Evolutionary conservation across 2,329 filamentous ascomycete genomes (phyloP), one percentile per base, ranked within the genome.

Genomic region (Zarea fungicola): DNA sequence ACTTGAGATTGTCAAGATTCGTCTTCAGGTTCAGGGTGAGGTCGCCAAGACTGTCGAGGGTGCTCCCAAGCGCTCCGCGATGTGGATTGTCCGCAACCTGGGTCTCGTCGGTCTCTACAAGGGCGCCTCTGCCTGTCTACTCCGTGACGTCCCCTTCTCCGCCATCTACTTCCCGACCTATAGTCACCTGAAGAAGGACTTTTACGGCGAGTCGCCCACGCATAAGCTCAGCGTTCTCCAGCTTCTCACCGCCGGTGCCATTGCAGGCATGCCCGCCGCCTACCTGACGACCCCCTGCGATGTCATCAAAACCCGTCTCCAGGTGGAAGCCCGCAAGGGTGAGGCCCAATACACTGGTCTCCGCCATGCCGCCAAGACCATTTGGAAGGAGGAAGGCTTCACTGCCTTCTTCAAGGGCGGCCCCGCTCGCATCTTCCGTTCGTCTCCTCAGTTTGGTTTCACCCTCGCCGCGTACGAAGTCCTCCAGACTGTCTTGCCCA

Each of bases 161-260:
- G 90, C 89, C 60, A 99, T 99, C 64, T 99, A 99, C 76, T 99
- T 99, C 82, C 92, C 93, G 2, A 86, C 90, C 19, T 99, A 99
- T 75, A 87, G 81, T 65, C 93, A 99, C 65, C 71, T 99, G 60
- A 99, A 99, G 78, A 83, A 80, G 62, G 92, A 96, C 69, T 75
- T 92, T 64, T 99, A 97, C 60, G 92, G 93, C 68, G 93, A 99
- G 73, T 84, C 86, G 10, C 76, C 78, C 6, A 87, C 84, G 50
- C 89, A 96, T 74, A 93, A 89, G 71, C 83, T 99, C 21, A 89
- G 92, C 43, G 80, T 99, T 42, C 53, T 96, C 32, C 92, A 97
- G 72, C 85, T 99, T 49, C 79, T 99, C 54, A 93, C 89, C 18
- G 90, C 93, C 7, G 93, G 93, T 73, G 93, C 93, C 52, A 96